Conservation (phyloP, 2,329 filamentous ascomycete species). For the Acarospora socialis region DNA sequence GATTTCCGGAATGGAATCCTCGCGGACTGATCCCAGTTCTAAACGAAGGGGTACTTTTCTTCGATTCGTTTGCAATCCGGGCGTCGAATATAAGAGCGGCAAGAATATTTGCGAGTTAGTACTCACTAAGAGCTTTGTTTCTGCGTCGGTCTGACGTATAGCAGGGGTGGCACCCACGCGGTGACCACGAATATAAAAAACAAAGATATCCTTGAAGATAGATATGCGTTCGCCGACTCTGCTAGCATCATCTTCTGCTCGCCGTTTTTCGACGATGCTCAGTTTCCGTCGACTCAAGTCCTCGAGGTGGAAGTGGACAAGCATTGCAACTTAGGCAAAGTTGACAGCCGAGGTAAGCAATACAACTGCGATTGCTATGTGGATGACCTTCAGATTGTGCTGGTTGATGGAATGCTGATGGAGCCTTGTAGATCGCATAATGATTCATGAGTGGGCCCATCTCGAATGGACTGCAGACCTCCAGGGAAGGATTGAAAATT, state of each 20-base stretch:
- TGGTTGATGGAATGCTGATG: too few species aligned
- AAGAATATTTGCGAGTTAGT: conserved; percentile 5
- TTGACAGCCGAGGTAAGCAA: conserved; percentile 5
- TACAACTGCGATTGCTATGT: too few species aligned
- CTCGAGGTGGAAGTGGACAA: neutral
- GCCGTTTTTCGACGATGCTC: conserved; percentile 4
- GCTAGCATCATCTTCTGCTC: conserved; percentile 7
- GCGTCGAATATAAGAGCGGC: too few species aligned
- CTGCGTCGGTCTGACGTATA: neutral
- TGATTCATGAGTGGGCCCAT: conserved; percentile 9
- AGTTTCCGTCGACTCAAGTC: conserved; percentile 5
- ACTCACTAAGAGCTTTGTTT: neutral
- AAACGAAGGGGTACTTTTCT: conserved; percentile 3
- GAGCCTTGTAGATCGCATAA: conserved; percentile 7
- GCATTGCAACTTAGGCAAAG: conserved; percentile 1
- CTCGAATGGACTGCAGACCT: conserved; percentile 5
- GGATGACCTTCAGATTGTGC: too few species aligned
- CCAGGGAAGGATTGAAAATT: neutral
- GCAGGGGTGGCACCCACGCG: conserved; percentile 4
- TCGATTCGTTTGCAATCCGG: too few species aligned
- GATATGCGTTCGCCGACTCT: conserved; percentile 5
- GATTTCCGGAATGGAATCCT: conserved; percentile 1
- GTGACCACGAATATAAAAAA: conserved; percentile 2
- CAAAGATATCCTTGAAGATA: conserved; percentile 1
- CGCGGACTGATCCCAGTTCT: conserved; percentile 1